Percentiles rank a stretch among this genome's conserved stretches.
Evolutionary conservation across 345 rosid genomes (phyloP).

Genomic region (Trapa incisa): DNA sequence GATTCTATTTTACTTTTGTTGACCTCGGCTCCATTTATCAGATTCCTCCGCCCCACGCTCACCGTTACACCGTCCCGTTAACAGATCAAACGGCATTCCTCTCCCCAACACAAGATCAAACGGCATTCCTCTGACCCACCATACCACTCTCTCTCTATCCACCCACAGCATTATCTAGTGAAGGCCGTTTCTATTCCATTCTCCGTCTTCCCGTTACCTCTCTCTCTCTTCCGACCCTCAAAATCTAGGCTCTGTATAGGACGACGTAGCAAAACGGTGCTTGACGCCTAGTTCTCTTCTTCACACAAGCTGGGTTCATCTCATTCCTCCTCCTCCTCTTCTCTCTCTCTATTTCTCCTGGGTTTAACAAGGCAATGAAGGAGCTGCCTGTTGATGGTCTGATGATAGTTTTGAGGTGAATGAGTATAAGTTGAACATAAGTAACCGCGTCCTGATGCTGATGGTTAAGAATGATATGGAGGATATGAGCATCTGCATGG

Average conservation of each 20-base stretch:
- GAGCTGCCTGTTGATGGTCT: too few species aligned
- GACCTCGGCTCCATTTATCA: too few species aligned
- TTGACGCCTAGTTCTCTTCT: neutral
- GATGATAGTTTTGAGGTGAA: too few species aligned
- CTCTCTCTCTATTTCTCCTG: too few species aligned
- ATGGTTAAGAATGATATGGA: slow-evolving; percentile 15
- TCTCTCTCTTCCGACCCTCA: neutral
- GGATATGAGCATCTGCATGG: slow-evolving; percentile 27
- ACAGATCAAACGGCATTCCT: slow-evolving; percentile 3
- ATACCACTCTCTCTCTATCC: neutral
- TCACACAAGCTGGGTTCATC: neutral
- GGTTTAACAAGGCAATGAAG: too few species aligned
- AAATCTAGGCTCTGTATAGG: neutral
- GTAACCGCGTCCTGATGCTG: neutral
- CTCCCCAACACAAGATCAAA: neutral
- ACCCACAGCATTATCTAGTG: slow-evolving; percentile 5
- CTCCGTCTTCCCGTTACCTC: neutral
- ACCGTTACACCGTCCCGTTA: slow-evolving; percentile 4
- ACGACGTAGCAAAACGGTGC: neutral
- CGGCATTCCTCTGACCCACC: neutral
- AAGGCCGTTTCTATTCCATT: neutral
- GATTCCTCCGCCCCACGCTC: neutral
- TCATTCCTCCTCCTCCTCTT: too few species aligned
- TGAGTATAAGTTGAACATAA: neutral
- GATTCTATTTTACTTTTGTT: too few species aligned